Conservation (phyloP, 2,329 filamentous ascomycete genomes). For the Colletotrichum siamense region DNA sequence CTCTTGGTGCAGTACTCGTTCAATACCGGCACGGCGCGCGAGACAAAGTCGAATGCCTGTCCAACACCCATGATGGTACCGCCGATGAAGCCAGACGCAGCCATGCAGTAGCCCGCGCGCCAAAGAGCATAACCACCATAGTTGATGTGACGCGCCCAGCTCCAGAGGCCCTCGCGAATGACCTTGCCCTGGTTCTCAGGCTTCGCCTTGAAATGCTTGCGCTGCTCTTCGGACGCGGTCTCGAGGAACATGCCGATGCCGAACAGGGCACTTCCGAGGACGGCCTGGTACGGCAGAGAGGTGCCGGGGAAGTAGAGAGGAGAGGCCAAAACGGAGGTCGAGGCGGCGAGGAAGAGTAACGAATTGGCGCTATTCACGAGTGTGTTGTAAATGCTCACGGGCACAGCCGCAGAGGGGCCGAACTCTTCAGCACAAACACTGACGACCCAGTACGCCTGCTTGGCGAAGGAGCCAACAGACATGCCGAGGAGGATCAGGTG, state of each 20-base stretch:
- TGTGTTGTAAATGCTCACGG: conserved; percentile 57
- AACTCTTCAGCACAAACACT: conserved; percentile 56
- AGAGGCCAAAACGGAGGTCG: conserved; percentile 45
- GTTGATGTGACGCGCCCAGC: conserved; percentile 44
- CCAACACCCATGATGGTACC: conserved; percentile 32
- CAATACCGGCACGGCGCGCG: conserved; percentile 34
- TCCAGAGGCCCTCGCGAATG: conserved; percentile 42
- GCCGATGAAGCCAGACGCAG: conserved; percentile 38
- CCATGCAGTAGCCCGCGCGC: conserved; percentile 37
- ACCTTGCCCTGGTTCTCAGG: conserved; percentile 42
- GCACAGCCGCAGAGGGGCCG: conserved; percentile 42
- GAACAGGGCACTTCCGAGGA: conserved; percentile 56
- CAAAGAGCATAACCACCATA: conserved; percentile 44
- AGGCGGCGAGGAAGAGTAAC: conserved; percentile 55
- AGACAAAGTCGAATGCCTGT: conserved; percentile 36
- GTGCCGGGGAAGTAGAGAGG: conserved; percentile 24
- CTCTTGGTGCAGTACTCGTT: conserved; percentile 41
- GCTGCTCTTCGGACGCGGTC: conserved; percentile 61
- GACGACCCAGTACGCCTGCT: conserved; percentile 62
- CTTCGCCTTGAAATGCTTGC: conserved; percentile 45
- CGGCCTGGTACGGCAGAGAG: conserved; percentile 32
- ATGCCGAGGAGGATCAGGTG: conserved; percentile 57
- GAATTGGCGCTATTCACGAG: conserved; percentile 60
- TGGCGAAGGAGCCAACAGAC: conserved; percentile 55
- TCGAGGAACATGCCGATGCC: conserved; percentile 58